Evolutionary conservation across 2,329 filamentous ascomycete genomes (phyloP), one percentile per base, ranked within the genome.

Genomic region (Fusarium sublunatum): DNA sequence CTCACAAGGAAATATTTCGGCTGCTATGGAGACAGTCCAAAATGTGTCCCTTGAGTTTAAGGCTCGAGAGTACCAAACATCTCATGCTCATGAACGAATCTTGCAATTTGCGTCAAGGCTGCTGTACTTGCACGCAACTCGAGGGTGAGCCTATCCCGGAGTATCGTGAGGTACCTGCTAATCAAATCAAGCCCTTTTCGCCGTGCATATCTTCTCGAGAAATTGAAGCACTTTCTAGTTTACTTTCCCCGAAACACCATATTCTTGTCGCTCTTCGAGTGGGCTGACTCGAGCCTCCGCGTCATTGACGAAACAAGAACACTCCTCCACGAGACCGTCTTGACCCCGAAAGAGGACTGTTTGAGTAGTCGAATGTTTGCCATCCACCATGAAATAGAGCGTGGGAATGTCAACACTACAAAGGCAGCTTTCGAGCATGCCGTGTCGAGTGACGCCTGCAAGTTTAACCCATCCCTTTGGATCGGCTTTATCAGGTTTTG

Each of bases 261-360:
- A 6, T 89, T 97, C 60, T 82, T 96, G 1, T 81, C 84, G 2
- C 77, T 95, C 0, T 90, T 90, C 63, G 84, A 88, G n/a, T 91
- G 88, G 81, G 88, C 91, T 61, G 89, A 94, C 72, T 82, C 86
- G 2, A 86, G 88, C 7, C 86, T 92, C 39, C 85, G 88, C 24
- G 83, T 95, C 50, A 86, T 92, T 60, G 91, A 96, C 67, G 89
- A 91, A 15, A 86, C 96, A 19, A 87, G 91, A n/a, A 81, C 84
- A 6, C 76, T 91, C 8, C 78, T 93, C 10, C 76, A 82, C 19
- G 81, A 82, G 72, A 82, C 82, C 70, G 75, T 86, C 0, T 74
- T 84, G 3, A 63, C 72, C 6, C 65, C 71, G 13, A 45, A 56
- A 7, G 73, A 79, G 47, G 82, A 83, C 68, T 76, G 76, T 36